These are phyloP conservation scores for Hymenoscyphus repandus DNA, from an alignment of 2,329 filamentous ascomycete genomes.

Conservation along the genomic window DNA sequence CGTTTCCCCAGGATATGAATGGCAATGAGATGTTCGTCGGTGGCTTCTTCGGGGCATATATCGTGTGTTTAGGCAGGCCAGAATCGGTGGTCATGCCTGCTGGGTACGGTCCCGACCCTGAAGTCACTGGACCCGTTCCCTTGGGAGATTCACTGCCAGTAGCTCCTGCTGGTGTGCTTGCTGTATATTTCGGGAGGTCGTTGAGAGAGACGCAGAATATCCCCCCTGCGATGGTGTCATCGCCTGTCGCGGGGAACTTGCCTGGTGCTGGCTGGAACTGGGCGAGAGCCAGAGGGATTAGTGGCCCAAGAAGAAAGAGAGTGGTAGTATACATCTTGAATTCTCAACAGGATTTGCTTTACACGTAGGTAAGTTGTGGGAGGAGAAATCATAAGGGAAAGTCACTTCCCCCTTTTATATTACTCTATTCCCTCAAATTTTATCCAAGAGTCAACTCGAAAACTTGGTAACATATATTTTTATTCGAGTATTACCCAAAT, in stretches of 20 bases:
- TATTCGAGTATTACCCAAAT: too few species aligned
- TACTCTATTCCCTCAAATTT: too few species aligned
- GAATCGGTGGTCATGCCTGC: slow-evolving; percentile 4
- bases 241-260: slow-evolving; percentile 4
- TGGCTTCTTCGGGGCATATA: slow-evolving; percentile 8
- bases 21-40: not conserved
- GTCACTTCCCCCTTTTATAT: too few species aligned
- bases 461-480: too few species aligned
- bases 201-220: slow-evolving; percentile 4
- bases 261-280: slow-evolving; percentile 7
- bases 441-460: too few species aligned
- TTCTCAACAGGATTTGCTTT: too few species aligned
- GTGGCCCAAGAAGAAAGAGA: too few species aligned
- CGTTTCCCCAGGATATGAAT: slow-evolving; percentile 2
- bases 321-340: too few species aligned
- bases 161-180: not conserved
- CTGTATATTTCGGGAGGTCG: slow-evolving; percentile 1
- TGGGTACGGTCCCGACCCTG: slow-evolving; percentile 9
- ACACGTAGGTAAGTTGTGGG: too few species aligned
- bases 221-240: slow-evolving; percentile 9
- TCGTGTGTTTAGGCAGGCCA: slow-evolving; percentile 7
- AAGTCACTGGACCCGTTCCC: slow-evolving; percentile 4
- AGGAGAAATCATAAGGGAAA: too few species aligned
- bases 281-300: too few species aligned
- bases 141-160: slow-evolving; percentile 8